Percentiles rank a stretch among this genome's conserved stretches.
Conservation (phyloP, 441 rosid genomes). For the Erodium trifolium region DNA sequence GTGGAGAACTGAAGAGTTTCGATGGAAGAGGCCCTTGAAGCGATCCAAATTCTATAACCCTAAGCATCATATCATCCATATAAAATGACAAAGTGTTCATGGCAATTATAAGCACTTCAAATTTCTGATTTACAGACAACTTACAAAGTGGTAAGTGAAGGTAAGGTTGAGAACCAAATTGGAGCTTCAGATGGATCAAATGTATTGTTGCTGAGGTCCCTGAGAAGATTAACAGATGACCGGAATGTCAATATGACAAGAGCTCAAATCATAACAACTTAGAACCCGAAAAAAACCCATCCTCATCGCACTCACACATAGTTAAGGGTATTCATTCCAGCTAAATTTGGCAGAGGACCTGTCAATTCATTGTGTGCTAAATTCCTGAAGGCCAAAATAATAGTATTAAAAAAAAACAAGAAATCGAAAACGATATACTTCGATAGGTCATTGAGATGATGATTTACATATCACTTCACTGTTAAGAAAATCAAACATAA, state of each 20-base stretch:
- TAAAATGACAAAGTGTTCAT: slow-evolving; percentile 13
- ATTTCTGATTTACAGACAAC: slow-evolving; percentile 20
- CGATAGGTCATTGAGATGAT: neutral
- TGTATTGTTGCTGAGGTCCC: slow-evolving; percentile 84
- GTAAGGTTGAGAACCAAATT: slow-evolving; percentile 71
- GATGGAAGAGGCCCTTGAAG: slow-evolving; percentile 62
- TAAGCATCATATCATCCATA: slow-evolving; percentile 20
- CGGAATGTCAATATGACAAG: slow-evolving; percentile 5
- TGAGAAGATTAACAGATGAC: slow-evolving; percentile 26
- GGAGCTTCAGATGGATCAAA: slow-evolving; percentile 71
- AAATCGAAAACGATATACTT: neutral
- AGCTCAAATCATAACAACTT: slow-evolving; percentile 1
- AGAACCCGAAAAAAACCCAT: slow-evolving; percentile 8
- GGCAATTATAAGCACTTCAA: slow-evolving; percentile 5
- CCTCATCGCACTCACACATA: slow-evolving; percentile 54
- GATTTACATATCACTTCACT: neutral
- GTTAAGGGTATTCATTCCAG: slow-evolving; percentile 54
- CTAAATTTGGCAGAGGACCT: slow-evolving; percentile 78
- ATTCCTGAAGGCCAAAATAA: slow-evolving; percentile 40
- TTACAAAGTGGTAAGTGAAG: slow-evolving; percentile 78
- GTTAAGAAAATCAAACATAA: neutral
- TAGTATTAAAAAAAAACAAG: neutral
- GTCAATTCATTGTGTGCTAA: slow-evolving; percentile 62
- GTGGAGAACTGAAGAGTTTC: slow-evolving; percentile 60
- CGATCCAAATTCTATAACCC: slow-evolving; percentile 69